Conservation (phyloP, 345 rosid genomes). For the Pelargonium nanum region DNA sequence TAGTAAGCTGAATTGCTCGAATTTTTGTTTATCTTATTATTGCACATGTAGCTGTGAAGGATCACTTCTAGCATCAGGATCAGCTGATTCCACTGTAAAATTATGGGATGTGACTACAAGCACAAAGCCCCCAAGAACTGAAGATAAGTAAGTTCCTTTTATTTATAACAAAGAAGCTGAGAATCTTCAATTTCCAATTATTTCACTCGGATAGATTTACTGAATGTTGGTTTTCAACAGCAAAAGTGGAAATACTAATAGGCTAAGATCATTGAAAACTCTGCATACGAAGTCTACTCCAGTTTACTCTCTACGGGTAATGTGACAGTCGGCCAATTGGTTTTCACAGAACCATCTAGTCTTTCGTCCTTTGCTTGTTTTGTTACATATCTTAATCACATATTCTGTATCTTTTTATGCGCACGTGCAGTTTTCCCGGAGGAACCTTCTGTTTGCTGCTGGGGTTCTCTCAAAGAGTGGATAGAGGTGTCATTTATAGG, state of each 20-base stretch:
- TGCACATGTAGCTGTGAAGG: constrained; percentile 65
- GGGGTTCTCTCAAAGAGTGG: constrained; percentile 56
- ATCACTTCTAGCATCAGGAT: constrained; percentile 88
- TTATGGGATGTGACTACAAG: constrained; percentile 82
- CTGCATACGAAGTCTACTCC: constrained; percentile 80
- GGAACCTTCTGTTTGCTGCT: constrained; percentile 81
- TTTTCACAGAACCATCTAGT: neutral
- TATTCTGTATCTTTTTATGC: neutral
- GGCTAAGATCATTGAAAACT: constrained; percentile 69
- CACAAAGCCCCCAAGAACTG: constrained; percentile 47
- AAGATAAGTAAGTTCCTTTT: constrained; percentile 50
- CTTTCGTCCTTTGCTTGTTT: neutral
- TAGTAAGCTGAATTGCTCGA: neutral
- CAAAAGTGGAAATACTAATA: constrained; percentile 63
- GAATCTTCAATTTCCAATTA: constrained; percentile 7
- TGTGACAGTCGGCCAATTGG: neutral
- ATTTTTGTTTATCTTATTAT: constrained; percentile 2
- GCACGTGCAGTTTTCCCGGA: constrained; percentile 59
- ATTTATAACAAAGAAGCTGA: neutral
- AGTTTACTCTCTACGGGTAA: constrained; percentile 57
- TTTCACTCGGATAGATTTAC: constrained; percentile 7
- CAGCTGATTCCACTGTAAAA: constrained; percentile 90
- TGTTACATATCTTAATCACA: neutral
- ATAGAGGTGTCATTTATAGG: too few species aligned
- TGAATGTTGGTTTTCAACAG: constrained; percentile 8